phyloP scores from a whole-genome alignment of 495 filamentous ascomycete genomes.

The Aspergillus heteromorphus region DNA sequence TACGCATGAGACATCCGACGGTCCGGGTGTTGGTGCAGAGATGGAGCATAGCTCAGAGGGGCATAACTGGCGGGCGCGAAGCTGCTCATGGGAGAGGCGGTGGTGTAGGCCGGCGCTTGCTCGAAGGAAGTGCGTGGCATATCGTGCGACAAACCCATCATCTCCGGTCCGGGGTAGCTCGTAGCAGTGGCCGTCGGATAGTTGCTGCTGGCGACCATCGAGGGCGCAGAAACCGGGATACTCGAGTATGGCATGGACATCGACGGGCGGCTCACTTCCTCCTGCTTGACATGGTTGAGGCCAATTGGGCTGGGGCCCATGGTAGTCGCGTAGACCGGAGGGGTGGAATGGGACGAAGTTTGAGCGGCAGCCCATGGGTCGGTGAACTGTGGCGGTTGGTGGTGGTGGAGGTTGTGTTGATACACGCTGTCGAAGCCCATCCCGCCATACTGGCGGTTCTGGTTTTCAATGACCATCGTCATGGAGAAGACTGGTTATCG shows the following conservation, averaged over 20 bases:
- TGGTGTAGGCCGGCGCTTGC: conserved; percentile 59
- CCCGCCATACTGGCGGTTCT: conserved; percentile 75
- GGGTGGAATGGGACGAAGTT: conserved; percentile 51
- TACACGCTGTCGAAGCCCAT: conserved; percentile 78
- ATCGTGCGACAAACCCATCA: conserved; percentile 70
- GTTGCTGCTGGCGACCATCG: conserved; percentile 63
- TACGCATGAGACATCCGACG: conserved; percentile 88
- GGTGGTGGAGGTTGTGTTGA: conserved; percentile 60
- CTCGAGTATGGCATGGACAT: conserved; percentile 70
- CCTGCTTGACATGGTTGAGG: conserved; percentile 50
- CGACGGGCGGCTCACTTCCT: conserved; percentile 53
- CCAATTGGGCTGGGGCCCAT: conserved; percentile 52
- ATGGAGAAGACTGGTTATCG: conserved; percentile 40
- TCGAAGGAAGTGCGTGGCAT: conserved; percentile 50
- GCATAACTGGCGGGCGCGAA: conserved; percentile 57
- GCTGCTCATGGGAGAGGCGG: conserved; percentile 62
- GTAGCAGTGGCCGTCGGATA: conserved; percentile 46
- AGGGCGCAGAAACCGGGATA: conserved; percentile 65
- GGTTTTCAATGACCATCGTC: conserved; percentile 86
- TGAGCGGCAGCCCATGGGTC: conserved; percentile 73
- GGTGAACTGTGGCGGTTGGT: conserved; percentile 77
- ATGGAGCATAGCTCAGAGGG: conserved; percentile 51
- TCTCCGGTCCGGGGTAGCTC: conserved; percentile 59
- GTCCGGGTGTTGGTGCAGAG: conserved; percentile 52
- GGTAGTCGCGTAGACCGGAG: conserved; percentile 51